Evolutionary conservation across 1,284 basidiomycete genomes (phyloP).

Genomic region (Gymnopus androsaceus): DNA sequence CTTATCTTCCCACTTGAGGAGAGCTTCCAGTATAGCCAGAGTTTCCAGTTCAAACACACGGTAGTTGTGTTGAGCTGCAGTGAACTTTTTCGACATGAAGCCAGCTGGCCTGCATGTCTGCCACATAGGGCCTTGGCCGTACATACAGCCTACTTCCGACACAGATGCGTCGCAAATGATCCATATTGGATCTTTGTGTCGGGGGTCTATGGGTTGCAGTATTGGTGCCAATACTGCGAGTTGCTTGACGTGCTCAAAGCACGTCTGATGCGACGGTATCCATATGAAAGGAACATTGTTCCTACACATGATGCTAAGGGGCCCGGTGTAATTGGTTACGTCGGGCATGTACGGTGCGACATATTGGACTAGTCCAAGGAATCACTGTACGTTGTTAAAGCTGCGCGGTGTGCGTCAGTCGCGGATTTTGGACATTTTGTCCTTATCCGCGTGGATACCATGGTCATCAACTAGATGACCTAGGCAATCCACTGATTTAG

Average conservation of each 20-base stretch:
- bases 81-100: slow-evolving; percentile 32
- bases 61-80: slow-evolving; percentile 27
- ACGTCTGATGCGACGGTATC: slow-evolving; percentile 19
- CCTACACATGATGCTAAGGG: slow-evolving; percentile 17
- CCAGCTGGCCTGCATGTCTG: slow-evolving; percentile 27
- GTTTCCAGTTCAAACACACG: slow-evolving; percentile 29
- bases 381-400: slow-evolving; percentile 19
- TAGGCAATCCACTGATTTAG: slow-evolving; percentile 18
- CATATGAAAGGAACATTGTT: slow-evolving; percentile 18
- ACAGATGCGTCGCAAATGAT: slow-evolving; percentile 39
- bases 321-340: slow-evolving; percentile 23
- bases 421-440: slow-evolving; percentile 20
- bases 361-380: slow-evolving; percentile 27
- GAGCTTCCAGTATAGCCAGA: slow-evolving; percentile 30
- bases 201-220: slow-evolving; percentile 9
- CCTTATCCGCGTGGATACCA: slow-evolving; percentile 24
- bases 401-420: slow-evolving; percentile 28
- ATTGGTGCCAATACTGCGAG: slow-evolving; percentile 8
- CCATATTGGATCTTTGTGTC: slow-evolving; percentile 37
- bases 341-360: slow-evolving; percentile 27
- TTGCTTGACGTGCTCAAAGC: slow-evolving; percentile 15
- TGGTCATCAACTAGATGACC: slow-evolving; percentile 22
- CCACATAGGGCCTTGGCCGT: no score
- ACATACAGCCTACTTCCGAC: slow-evolving; percentile 5
- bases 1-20: slow-evolving; percentile 33